A percentile compares a stretch with the other conserved stretches of the same genome.
phyloP scores from a whole-genome alignment of 495 filamentous ascomycete genomes.

The Aspergillus homomorphus region DNA sequence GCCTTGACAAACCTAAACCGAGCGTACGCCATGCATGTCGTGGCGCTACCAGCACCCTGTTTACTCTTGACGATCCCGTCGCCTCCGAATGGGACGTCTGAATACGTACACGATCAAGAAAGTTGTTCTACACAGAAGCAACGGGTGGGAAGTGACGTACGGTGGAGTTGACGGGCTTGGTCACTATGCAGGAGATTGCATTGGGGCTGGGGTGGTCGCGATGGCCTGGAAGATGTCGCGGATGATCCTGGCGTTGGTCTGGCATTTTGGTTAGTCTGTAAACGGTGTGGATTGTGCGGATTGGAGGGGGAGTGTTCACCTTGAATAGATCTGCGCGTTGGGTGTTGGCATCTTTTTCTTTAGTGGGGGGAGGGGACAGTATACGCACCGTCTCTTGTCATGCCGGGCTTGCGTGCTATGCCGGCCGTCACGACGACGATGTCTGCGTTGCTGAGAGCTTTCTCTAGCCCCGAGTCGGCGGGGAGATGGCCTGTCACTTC shows the following conservation, averaged over 20 bases:
- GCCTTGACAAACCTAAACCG: constrained; percentile 80
- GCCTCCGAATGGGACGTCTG: constrained; percentile 76
- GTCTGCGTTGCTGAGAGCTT: constrained; percentile 68
- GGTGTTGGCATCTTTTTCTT: background rate
- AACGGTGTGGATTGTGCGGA: background rate
- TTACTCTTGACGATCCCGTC: constrained; percentile 93
- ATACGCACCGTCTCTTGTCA: constrained; percentile 72
- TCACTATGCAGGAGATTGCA: background rate
- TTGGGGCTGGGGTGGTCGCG: background rate
- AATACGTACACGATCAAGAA: no score
- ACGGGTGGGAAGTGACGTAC: no score
- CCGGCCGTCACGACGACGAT: constrained; percentile 88
- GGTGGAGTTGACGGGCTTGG: background rate
- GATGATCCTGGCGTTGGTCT: background rate
- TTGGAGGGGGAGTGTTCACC: background rate
- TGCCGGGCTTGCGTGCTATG: constrained; percentile 92
- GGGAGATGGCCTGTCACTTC: constrained; percentile 76
- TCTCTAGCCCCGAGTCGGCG: constrained; percentile 44
- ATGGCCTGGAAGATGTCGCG: background rate
- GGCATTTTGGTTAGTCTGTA: background rate
- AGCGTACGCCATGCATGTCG: constrained; percentile 88
- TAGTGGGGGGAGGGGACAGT: no score
- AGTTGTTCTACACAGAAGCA: no score
- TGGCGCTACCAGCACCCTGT: constrained; percentile 81
- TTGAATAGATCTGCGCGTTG: background rate